Conservation (phyloP, 2,329 filamentous ascomycete genomes). For the Calonectria montana region DNA sequence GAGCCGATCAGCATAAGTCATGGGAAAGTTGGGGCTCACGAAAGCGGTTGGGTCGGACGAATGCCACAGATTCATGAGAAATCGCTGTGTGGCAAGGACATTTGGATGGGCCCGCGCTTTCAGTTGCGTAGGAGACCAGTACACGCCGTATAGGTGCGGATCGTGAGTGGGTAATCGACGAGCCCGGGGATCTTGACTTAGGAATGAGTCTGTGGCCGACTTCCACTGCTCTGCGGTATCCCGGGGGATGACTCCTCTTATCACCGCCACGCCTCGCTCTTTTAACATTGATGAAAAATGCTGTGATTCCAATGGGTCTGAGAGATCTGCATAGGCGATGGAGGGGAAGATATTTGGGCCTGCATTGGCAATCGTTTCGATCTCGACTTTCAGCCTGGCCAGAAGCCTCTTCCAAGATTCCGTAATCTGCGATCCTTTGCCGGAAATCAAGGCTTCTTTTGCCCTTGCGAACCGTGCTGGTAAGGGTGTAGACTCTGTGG, state of each 20-base stretch:
- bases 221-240: conserved; percentile 57
- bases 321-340: conserved; percentile 54
- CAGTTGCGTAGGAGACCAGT: conserved; percentile 55
- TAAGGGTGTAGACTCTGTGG: conserved; percentile 47
- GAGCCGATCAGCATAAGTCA: conserved; percentile 71
- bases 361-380: conserved; percentile 46
- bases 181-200: conserved; percentile 58
- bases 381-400: conserved; percentile 49
- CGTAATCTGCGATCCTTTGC: conserved; percentile 50
- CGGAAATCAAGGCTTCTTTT: conserved; percentile 52
- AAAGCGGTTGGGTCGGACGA: conserved; percentile 53
- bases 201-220: conserved; percentile 62
- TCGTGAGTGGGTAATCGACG: conserved; percentile 47
- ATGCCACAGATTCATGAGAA: conserved; percentile 56
- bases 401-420: conserved; percentile 55
- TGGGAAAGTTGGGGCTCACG: conserved; percentile 58
- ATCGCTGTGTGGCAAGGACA: conserved; percentile 54
- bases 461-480: conserved; percentile 54
- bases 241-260: conserved; percentile 46
- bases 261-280: conserved; percentile 46
- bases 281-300: conserved; percentile 44
- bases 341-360: conserved; percentile 53
- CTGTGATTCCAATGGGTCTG: conserved; percentile 37
- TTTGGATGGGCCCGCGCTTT: conserved; percentile 53
- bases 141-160: conserved; percentile 51